Evolutionary conservation across 345 rosid species (phyloP).

Genomic region (Punica granatum): DNA sequence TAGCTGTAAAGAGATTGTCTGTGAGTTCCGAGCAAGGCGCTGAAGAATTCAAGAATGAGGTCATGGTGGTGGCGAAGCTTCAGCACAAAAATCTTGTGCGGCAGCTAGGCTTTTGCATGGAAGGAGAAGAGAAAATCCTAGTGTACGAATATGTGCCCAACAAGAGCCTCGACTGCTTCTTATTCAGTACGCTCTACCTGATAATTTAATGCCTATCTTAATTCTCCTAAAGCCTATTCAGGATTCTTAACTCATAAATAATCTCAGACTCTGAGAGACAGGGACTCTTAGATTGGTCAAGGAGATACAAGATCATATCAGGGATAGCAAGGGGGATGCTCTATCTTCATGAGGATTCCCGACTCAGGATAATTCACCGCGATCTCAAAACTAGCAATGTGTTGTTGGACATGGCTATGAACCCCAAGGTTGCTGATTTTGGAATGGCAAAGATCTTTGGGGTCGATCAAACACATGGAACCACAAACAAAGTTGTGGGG

Average conservation of each 20-base stretch:
- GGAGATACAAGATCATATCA: conserved; percentile 13
- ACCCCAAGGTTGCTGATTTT: conserved; percentile 26
- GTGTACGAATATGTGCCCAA: conserved; percentile 42
- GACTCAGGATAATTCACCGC: conserved; percentile 19
- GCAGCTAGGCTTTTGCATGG: conserved; percentile 35
- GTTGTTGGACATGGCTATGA: conserved; percentile 16
- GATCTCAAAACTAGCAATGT: conserved; percentile 27
- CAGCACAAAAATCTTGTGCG: conserved; percentile 50
- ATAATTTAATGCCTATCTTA: neutral
- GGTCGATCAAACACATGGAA: conserved; percentile 10
- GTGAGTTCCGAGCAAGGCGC: conserved; percentile 30
- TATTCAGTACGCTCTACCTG: conserved; percentile 22
- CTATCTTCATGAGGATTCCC: conserved; percentile 21
- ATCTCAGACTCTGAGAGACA: conserved; percentile 13
- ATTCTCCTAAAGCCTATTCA: neutral
- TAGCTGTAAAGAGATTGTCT: conserved; percentile 49
- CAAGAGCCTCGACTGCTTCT: conserved; percentile 32
- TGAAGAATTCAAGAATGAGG: conserved; percentile 37
- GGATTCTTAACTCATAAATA: neutral
- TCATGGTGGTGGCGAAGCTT: conserved; percentile 28
- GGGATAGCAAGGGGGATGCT: conserved; percentile 21
- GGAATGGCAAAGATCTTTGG: conserved; percentile 17
- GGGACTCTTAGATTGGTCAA: conserved; percentile 12
- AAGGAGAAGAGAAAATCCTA: conserved; percentile 37
- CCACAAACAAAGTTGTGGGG: conserved; percentile 14